Conservation (phyloP, 345 rosid genomes). For the Linum tenue region DNA sequence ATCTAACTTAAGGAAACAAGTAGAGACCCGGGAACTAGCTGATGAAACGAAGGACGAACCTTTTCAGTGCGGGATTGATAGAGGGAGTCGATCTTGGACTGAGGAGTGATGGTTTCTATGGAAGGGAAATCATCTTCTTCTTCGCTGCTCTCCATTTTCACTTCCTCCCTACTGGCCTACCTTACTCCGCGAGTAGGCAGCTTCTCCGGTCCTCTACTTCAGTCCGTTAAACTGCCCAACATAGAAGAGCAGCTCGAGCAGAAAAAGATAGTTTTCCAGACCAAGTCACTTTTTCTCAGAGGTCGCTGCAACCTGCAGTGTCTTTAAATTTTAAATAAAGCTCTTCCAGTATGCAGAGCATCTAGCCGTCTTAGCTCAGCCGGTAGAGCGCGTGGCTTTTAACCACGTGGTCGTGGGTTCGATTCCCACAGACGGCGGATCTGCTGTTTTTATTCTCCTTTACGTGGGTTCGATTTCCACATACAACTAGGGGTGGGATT, state of each 20-base stretch:
- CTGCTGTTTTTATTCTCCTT: too few relatives aligned
- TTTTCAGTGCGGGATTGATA: conserved; percentile 83
- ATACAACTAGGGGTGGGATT: too few relatives aligned
- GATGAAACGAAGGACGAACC: conserved; percentile 29
- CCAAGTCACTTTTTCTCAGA: conserved; percentile 54
- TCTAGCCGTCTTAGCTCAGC: neutral
- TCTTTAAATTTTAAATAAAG: too few relatives aligned
- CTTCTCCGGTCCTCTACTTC: neutral
- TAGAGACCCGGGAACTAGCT: neutral
- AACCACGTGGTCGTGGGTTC: conserved; percentile 13
- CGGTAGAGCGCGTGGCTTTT: conserved; percentile 13
- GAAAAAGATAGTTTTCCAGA: neutral
- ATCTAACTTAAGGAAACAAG: neutral
- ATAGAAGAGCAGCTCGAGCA: neutral
- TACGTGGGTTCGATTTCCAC: conserved; percentile 42
- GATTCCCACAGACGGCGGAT: conserved; percentile 5
- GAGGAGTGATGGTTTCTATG: conserved; percentile 71
- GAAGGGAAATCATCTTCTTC: conserved; percentile 95
- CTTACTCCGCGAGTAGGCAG: neutral
- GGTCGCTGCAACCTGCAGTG: conserved; percentile 51
- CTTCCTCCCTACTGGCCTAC: neutral
- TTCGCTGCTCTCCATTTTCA: conserved; percentile 85
- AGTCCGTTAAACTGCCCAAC: neutral
- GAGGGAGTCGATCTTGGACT: conserved; percentile 75
- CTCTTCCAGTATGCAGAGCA: too few relatives aligned